phyloP scores from a whole-genome alignment of 306 rosid species.

The Sicyos edulis region DNA sequence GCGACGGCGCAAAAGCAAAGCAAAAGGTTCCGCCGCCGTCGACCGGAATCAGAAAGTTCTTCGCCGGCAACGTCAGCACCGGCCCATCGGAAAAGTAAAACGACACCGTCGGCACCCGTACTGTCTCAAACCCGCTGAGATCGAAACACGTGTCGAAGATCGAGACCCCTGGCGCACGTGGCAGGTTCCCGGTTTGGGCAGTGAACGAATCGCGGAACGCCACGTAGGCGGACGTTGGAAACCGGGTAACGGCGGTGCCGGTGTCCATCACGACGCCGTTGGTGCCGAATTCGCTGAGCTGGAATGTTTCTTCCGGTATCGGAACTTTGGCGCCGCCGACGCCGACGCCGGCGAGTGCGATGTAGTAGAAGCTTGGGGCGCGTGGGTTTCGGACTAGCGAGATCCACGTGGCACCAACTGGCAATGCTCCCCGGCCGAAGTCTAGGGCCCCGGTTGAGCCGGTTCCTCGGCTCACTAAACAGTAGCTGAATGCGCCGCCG shows the following conservation, averaged over 20 bases:
- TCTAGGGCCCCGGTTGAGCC: constrained; percentile 47
- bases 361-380: constrained; percentile 72
- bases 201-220: constrained; percentile 54
- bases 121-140: constrained; percentile 58
- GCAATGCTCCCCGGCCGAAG: constrained; percentile 74
- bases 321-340: constrained; percentile 59
- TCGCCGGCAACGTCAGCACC: constrained; percentile 67
- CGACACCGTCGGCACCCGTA: constrained; percentile 83
- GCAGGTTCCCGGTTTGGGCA: constrained; percentile 56
- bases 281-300: constrained; percentile 37
- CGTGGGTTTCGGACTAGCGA: constrained; percentile 55
- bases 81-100: constrained; percentile 74
- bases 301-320: constrained; percentile 42
- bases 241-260: constrained; percentile 76
- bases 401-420: constrained; percentile 76
- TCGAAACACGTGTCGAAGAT: constrained; percentile 79
- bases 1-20: constrained; percentile 65
- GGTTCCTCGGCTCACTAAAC: constrained; percentile 55
- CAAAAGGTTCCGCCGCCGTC: constrained; percentile 68
- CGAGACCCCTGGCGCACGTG: constrained; percentile 51
- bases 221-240: constrained; percentile 51
- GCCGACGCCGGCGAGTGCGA: constrained; percentile 68
- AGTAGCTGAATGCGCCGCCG: constrained; percentile 63
- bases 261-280: constrained; percentile 85
- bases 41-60: constrained; percentile 62